These are phyloP conservation scores for Boletellus ananiceps DNA, from an alignment of 768 basidiomycete genomes.

Conservation along the genomic window DNA sequence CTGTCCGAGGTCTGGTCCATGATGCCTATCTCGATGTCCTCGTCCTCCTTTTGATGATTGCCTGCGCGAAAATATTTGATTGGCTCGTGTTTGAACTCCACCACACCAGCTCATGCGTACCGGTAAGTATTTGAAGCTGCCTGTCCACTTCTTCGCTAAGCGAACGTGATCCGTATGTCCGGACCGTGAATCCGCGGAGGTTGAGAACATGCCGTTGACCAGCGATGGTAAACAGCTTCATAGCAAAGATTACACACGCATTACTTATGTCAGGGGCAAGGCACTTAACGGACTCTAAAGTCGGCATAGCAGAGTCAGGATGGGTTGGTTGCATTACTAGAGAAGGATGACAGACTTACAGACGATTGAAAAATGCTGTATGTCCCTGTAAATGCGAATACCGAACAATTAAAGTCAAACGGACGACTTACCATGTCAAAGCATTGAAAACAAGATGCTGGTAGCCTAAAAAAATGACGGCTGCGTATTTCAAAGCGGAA, in stretches of 20 bases:
- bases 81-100: too few relatives aligned
- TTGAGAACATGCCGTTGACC: not conserved
- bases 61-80: too few relatives aligned
- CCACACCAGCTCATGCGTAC: too few relatives aligned
- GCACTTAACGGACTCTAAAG: not conserved
- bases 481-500: not conserved
- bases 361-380: not conserved
- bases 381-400: not conserved
- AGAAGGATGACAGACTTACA: not conserved
- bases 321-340: not conserved
- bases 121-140: not conserved
- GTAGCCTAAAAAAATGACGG: constrained; percentile 2
- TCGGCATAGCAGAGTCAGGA: not conserved
- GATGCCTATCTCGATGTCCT: too few relatives aligned
- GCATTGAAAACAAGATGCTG: constrained; percentile 1
- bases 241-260: not conserved
- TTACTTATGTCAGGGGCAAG: not conserved
- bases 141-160: not conserved
- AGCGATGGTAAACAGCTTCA: not conserved
- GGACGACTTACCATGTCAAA: constrained; percentile 4
- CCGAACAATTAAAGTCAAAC: not conserved
- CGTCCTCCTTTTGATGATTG: too few relatives aligned
- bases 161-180: not conserved
- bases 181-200: not conserved
- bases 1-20: too few relatives aligned